Evolutionary conservation across 345 rosid genomes (phyloP), one percentile per base, ranked within the genome.

Genomic region (Melaleuca quinquenervia): DNA sequence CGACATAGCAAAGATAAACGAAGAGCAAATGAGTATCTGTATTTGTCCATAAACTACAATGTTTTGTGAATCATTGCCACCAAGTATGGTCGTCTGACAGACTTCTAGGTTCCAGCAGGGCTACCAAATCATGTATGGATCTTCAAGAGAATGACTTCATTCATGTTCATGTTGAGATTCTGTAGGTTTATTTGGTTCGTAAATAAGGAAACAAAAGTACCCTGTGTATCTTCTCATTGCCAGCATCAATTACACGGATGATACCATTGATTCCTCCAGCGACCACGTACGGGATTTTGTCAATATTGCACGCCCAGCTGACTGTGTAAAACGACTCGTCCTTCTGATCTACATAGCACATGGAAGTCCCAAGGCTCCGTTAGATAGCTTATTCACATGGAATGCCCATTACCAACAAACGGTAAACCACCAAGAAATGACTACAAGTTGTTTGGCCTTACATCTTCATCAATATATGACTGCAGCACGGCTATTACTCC

Each of bases 191-290:
- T 70, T 8, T 36, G 80, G 80, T 36, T 70, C 6, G 48, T 70
- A 70, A 36, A 70, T 70, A 70, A 44, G 36, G 49, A 52, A 82
- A 52, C 5, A 52, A 26, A 60, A 83, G 74, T 84, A 95, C 99
- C 98, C 94, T 95, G 93, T 96, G 92, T 90, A 95, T 91, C 89
- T 87, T 94, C 92, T 94, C 98, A 84, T 90, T 92, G 89, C 95
- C 92, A 52, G 94, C 96, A 90, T 96, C 96, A 84, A 96, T 94
- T 82, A 97, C 92, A 21, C 99, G 98, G 58, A 97, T 94, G 64
- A 97, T 92, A 78, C 98, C 99, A 92, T 96, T 96, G 89, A 93
- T 89, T 86, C 99, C 99, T 84, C 98, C 99, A 22, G 98, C 96
- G 70, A 92, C 98, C 54, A 90, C 92, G 85, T 91, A 94, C 15